Percentiles rank a stretch among this genome's conserved stretches.
These are phyloP conservation scores for Westerdykella ornata DNA, from an alignment of 2,329 filamentous ascomycete genomes.

Conservation along the genomic window DNA sequence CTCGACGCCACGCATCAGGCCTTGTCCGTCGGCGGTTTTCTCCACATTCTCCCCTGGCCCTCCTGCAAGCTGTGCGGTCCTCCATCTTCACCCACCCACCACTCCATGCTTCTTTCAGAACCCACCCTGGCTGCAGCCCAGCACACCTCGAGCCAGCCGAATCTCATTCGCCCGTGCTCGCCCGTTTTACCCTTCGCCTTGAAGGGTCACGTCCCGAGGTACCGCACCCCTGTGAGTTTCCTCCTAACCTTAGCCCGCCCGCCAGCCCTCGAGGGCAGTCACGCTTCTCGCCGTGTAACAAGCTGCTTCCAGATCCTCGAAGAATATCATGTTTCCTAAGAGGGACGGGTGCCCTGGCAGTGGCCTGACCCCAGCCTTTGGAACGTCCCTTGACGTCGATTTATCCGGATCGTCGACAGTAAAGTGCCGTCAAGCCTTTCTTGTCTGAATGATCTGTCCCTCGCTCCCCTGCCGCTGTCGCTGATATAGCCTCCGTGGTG, in stretches of 20 bases:
- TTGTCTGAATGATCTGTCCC: constrained; percentile 35
- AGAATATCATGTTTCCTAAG: constrained; percentile 36
- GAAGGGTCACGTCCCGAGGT: constrained; percentile 38
- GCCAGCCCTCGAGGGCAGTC: constrained; percentile 34
- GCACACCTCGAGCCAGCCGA: constrained; percentile 32
- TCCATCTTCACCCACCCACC: constrained; percentile 32
- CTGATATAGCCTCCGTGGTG: constrained; percentile 34
- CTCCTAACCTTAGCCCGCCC: constrained; percentile 24
- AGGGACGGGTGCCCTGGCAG: constrained; percentile 29
- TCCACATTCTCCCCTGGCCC: constrained; percentile 30
- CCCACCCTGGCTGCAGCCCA: constrained; percentile 27
- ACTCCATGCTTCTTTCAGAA: constrained; percentile 32
- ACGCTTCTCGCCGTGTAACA: constrained; percentile 38
- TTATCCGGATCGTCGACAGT: constrained; percentile 37
- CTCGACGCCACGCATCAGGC: constrained; percentile 35
- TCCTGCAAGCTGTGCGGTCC: constrained; percentile 27
- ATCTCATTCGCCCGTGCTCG: constrained; percentile 34
- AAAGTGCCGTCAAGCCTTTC: constrained; percentile 37
- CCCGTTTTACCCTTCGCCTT: constrained; percentile 24
- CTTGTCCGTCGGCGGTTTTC: constrained; percentile 38
- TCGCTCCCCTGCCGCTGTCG: constrained; percentile 30
- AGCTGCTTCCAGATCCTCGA: constrained; percentile 35
- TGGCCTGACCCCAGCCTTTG: constrained; percentile 33
- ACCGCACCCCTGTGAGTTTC: constrained; percentile 35
- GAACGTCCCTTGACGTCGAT: constrained; percentile 35